A percentile compares a stretch with the other conserved stretches of the same genome.
Conservation (phyloP, 371 early-diverging fungal genomes). For the Mucor racemosus region DNA sequence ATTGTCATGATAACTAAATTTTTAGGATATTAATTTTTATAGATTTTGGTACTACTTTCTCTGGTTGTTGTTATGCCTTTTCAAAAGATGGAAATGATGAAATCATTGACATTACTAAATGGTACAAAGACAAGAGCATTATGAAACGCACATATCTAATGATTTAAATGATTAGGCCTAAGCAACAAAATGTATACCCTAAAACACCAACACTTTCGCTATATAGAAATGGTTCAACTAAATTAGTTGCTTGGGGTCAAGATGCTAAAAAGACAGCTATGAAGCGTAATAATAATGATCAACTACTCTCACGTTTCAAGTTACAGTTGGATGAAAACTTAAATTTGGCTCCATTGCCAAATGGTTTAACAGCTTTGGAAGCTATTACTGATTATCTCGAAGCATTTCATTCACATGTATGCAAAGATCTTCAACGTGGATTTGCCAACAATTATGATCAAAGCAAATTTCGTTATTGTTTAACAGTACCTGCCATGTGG, state of each 20-base stretch:
- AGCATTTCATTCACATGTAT: constrained; percentile 48
- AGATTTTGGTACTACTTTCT: constrained; percentile 67
- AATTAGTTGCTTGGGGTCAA: constrained; percentile 54
- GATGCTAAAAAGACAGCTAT: constrained; percentile 49
- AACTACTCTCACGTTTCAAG: constrained; percentile 49
- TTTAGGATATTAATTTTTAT: constrained; percentile 1
- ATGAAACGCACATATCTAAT: neutral
- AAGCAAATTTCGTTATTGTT: constrained; percentile 52
- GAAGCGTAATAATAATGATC: constrained; percentile 45
- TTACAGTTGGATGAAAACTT: constrained; percentile 52
- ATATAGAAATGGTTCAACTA: constrained; percentile 50
- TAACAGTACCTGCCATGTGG: constrained; percentile 61
- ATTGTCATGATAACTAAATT: neutral
- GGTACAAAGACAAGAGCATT: constrained; percentile 27
- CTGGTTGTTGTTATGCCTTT: constrained; percentile 58
- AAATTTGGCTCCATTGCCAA: constrained; percentile 35
- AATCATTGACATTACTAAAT: constrained; percentile 54
- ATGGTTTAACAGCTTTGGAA: constrained; percentile 43
- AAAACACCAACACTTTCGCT: constrained; percentile 52
- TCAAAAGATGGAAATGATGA: constrained; percentile 55
- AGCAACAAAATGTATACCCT: constrained; percentile 53
- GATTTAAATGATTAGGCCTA: constrained; percentile 34
- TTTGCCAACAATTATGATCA: constrained; percentile 52
- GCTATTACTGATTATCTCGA: constrained; percentile 53
- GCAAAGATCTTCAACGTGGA: constrained; percentile 51